Evolutionary conservation across 148 eudicot species (phyloP).

Genomic region (Vaccinium corymbosum): DNA sequence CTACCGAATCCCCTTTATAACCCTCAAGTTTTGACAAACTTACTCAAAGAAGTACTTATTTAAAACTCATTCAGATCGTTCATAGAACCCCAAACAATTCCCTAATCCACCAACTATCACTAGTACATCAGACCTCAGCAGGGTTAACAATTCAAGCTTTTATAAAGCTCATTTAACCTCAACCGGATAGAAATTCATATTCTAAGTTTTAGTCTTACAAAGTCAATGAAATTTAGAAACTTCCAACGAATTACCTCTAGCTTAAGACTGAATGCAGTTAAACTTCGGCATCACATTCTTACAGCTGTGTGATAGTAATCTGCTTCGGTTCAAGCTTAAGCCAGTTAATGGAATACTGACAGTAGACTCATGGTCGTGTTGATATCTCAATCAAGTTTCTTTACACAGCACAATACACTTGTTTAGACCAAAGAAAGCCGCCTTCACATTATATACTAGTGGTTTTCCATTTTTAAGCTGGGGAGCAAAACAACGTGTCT

Average conservation of each 20-base stretch:
- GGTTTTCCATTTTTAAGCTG: neutral
- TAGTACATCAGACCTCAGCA: neutral
- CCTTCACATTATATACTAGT: neutral
- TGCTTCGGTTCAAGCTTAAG: neutral
- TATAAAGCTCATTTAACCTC: neutral
- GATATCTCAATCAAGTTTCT: neutral
- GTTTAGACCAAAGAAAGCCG: neutral
- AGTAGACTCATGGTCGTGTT: neutral
- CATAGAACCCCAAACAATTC: neutral
- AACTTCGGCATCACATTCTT: neutral
- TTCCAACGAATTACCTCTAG: neutral
- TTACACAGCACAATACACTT: neutral
- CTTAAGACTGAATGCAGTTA: neutral
- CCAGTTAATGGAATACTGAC: neutral
- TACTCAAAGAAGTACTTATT: neutral
- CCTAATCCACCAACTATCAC: neutral
- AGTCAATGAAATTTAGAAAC: neutral
- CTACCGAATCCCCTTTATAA: neutral
- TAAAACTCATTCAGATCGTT: neutral
- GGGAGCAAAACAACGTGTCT: neutral
- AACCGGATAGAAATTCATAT: neutral
- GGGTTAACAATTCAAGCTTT: neutral
- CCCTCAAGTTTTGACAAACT: neutral
- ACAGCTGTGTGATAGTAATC: neutral
- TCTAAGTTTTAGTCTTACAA: neutral